Conservation (phyloP, 495 filamentous ascomycete genomes). For the Copromyces sp. region DNA sequence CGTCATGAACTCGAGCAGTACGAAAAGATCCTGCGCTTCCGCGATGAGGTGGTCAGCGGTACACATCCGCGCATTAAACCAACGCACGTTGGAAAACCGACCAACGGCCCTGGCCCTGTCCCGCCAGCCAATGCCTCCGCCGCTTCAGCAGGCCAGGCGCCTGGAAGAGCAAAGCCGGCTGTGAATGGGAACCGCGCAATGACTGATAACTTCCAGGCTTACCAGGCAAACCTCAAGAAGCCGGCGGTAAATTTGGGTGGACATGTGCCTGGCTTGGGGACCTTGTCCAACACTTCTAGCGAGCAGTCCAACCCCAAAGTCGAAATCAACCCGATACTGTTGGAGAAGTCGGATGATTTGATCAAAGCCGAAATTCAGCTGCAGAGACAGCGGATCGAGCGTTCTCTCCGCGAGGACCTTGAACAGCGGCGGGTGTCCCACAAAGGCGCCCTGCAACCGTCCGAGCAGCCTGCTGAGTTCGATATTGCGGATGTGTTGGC, state of each 20-base stretch:
- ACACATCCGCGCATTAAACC: conserved; percentile 31
- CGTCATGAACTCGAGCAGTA: conserved; percentile 19
- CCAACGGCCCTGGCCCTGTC: conserved; percentile 11
- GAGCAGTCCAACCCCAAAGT: conserved; percentile 28
- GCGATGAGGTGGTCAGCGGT: conserved; percentile 23
- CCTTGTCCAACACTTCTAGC: conserved; percentile 10
- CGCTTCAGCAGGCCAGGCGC: conserved; percentile 15
- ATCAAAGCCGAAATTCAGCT: conserved; percentile 73
- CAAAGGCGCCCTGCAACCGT: conserved; percentile 44
- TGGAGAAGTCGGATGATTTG: conserved; percentile 75
- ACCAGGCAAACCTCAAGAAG: conserved; percentile 27
- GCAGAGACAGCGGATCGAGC: conserved; percentile 73
- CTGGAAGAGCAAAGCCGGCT: conserved; percentile 12
- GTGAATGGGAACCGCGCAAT: conserved; percentile 21
- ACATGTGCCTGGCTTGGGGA: conserved; percentile 17
- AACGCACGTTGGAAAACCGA: conserved; percentile 41
- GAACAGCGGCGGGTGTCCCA: conserved; percentile 49
- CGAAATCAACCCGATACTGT: conserved; percentile 65
- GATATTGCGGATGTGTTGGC: conserved; percentile 65
- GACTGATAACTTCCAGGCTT: conserved; percentile 28
- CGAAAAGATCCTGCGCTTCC: conserved; percentile 28
- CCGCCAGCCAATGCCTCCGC: conserved; percentile 16
- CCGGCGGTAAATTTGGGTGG: conserved; percentile 13
- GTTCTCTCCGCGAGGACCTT: conserved; percentile 60
- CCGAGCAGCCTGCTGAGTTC: conserved; percentile 58